Conservation (phyloP, 805 yeast genomes). For the Saturnispora hagleri region DNA sequence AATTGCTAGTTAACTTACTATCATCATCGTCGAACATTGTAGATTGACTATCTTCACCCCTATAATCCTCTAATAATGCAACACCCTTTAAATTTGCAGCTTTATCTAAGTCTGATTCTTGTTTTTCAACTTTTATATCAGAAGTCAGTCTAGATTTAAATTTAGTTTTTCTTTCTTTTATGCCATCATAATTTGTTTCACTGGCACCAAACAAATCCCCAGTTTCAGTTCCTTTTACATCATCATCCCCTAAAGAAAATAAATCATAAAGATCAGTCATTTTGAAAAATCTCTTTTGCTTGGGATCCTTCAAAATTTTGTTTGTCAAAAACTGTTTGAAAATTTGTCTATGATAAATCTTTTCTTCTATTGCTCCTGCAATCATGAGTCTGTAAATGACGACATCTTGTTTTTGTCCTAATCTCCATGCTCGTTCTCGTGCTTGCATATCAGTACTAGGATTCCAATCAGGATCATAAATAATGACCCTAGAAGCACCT, state of each 20-base stretch:
- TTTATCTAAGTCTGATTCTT: conserved; percentile 41
- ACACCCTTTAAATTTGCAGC: conserved; percentile 66
- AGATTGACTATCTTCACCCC: conserved; percentile 15
- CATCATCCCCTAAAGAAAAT: conserved; percentile 73
- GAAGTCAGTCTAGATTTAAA: conserved; percentile 15
- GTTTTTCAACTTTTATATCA: conserved; percentile 44
- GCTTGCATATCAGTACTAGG: conserved; percentile 98
- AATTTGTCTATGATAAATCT: conserved; percentile 92
- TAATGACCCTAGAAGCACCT: conserved; percentile 91
- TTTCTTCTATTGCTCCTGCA: conserved; percentile 93
- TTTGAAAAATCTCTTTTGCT: conserved; percentile 87
- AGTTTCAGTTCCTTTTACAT: conserved; percentile 57
- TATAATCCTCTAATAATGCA: conserved; percentile 56
- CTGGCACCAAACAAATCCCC: conserved; percentile 51
- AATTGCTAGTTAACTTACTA: conserved; percentile 11
- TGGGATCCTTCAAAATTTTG: conserved; percentile 90
- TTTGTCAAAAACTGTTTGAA: conserved; percentile 91
- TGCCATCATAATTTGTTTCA: conserved; percentile 31
- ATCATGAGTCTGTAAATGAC: conserved; percentile 86
- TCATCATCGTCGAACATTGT: conserved; percentile 15
- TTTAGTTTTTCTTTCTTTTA: conserved; percentile 27
- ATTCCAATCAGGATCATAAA: conserved; percentile 97
- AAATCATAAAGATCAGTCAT: conserved; percentile 86
- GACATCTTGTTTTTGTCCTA: conserved; percentile 90
- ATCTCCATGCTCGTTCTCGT: conserved; percentile 92